Evolutionary conservation across 805 yeast species (phyloP), one percentile per base, ranked within the genome.

Genomic region (Wickerhamiella sorbophila): DNA sequence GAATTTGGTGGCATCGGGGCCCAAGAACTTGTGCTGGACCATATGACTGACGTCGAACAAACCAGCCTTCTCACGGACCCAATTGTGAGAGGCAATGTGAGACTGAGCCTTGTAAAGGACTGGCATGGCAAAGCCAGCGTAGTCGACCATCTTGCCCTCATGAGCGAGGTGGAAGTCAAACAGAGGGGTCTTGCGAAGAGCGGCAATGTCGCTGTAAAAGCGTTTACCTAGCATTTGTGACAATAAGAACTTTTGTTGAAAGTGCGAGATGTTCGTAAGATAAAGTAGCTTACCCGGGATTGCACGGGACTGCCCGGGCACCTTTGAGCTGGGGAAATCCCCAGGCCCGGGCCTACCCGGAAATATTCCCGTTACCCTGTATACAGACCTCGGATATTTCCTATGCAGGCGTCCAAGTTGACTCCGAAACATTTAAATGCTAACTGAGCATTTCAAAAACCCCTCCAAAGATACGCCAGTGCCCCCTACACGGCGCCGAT

Each of bases 41-140:
- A 91, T 91, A 62, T 91, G 98, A 42, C 95, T 83, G 40, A 91
- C 98, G 59, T 91, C 98, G 55, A 91, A 91, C 39, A 91, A 66
- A 5, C 98, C 98, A 31, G 87, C 86, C 47, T 82, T 73, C 17
- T 66, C 55, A 59, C 98, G 74, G 0, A 88, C 93, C 97, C 97
- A 91, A 41, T 79, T 72, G 64, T 91, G 98, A 1, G 96, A 86
- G 47, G 86, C 94, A 33, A 85, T 76, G 60, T 88, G 97, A 1
- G 83, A 63, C 62, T 83, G 94, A n/a, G 70, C 77, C 48, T 74
- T 71, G 66, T 87, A 91, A 24, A 85, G 62, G 8, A 91, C 86
- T 1, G 98, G 98, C 96, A 91, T 88, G 37, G 79, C 74, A 55
- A 74, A 91, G n/a, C 95, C 95, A 15, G 97, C 97, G 62, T 83